Base-by-base conservation (phyloP, 805 yeast species). In the Nakazawaea sp. region DNA sequence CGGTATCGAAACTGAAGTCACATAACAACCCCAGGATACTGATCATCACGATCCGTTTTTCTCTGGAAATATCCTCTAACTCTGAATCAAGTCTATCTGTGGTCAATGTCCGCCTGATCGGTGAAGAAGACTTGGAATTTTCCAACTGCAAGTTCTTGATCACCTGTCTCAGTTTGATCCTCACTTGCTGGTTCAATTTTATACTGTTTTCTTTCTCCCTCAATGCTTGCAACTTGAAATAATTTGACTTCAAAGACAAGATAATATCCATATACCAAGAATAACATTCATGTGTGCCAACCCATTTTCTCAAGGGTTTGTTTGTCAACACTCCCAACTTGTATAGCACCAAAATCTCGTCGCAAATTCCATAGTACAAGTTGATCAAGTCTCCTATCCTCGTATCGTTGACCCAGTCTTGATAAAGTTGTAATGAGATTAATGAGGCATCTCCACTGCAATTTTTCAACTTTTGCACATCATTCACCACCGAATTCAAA, bases 191-290 rank as follows among this genome's bases (percentile, higher is more conserved):
- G 51, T 72, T 81, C 31, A 81, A 70, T 43, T 62, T 66, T 23
- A 77, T 44, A 36, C 74, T 77, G 45, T 68, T 57, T 47, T 77
- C 81, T 45, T 66, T 65, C 30, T 63, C 69, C 11, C 58, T 54
- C 18, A 74, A 57, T n/a, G 49, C 50, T 29, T 59, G 58, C 35
- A 75, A 56, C 37, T 64, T 62, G 13, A 53, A 57, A 50, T 68
- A 66, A 17, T 76, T 71, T 39, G 68, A 68, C 51, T 74, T 72
- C 35, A 80, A 52, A 1, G 76, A 76, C 12, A 78, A 53, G 40
- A 81, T 45, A 15, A 83, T 75, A 49, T 77, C 83, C 38, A 67
- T 66, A 58, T 77, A 78, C 89, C 90, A 81, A 0, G 85, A 76
- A 27, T 72, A 59, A 2, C 78, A 63, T 54, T 78, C 86, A 52